These are phyloP conservation scores for Parsonsia alboflavescens DNA, from an alignment of 257 asterid species.

Conservation along the genomic window DNA sequence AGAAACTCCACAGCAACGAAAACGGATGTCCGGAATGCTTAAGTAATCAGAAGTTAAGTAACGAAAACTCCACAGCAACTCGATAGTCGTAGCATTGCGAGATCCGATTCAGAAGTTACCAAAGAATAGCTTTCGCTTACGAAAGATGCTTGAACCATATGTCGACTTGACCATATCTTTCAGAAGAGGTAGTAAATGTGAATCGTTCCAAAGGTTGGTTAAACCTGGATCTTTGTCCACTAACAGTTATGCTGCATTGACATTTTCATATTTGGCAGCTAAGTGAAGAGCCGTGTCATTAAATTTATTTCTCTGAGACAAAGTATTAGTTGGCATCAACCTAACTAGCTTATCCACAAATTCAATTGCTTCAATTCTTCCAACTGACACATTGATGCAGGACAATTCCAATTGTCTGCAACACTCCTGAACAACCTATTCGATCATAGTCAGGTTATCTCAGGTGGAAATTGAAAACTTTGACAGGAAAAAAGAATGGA, in stretches of 20 bases:
- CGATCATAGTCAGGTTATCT: too few species aligned
- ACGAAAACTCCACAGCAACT: too few species aligned
- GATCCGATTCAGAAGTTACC: background rate
- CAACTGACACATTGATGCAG: constrained; percentile 30
- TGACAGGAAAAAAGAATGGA: too few species aligned
- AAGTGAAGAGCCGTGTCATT: constrained; percentile 30
- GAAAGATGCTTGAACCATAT: constrained; percentile 21
- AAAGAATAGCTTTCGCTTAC: constrained; percentile 3
- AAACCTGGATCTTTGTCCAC: constrained; percentile 23
- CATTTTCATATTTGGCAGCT: constrained; percentile 27
- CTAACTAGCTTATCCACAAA: constrained; percentile 23
- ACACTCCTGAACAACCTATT: too few species aligned
- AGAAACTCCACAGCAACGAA: background rate
- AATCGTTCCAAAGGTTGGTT: constrained; percentile 25
- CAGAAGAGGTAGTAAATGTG: constrained; percentile 19
- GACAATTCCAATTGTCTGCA: too few species aligned
- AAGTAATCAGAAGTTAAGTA: too few species aligned
- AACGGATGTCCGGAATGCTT: background rate
- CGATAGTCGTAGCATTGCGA: background rate
- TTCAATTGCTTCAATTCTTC: constrained; percentile 22
- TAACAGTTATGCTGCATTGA: constrained; percentile 26
- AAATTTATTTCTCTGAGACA: constrained; percentile 22
- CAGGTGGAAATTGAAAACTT: too few species aligned
- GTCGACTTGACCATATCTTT: constrained; percentile 21
- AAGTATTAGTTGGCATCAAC: constrained; percentile 20